Conservation (phyloP, 2,329 filamentous ascomycete species). For the Leptographium lundbergii region DNA sequence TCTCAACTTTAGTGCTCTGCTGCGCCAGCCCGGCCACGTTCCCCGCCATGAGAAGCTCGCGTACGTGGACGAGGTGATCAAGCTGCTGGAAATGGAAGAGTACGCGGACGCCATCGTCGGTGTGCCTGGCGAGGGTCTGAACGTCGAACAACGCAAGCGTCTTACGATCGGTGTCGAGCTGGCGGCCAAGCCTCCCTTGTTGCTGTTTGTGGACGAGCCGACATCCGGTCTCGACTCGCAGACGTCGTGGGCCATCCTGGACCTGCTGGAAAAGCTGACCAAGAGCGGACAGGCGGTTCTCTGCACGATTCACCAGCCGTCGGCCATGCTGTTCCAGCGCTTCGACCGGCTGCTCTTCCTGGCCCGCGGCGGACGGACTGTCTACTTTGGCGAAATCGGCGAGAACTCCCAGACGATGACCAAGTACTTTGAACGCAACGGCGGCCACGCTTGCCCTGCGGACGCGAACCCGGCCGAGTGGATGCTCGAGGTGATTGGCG, state of each 20-base stretch:
- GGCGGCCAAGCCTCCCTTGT: conserved; percentile 75
- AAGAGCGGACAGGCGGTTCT: conserved; percentile 83
- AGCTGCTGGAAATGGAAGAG: conserved; percentile 77
- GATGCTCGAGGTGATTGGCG: conserved; percentile 55
- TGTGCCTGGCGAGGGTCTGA: conserved; percentile 75
- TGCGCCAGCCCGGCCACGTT: conserved; percentile 71
- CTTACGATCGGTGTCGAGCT: conserved; percentile 89
- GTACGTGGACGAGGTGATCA: conserved; percentile 85
- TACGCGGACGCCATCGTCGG: conserved; percentile 87
- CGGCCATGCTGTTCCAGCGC: conserved; percentile 84
- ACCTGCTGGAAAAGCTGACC: conserved; percentile 78
- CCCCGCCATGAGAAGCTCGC: conserved; percentile 66
- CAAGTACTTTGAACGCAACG: conserved; percentile 63
- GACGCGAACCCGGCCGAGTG: conserved; percentile 72
- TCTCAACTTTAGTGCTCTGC: conserved; percentile 70
- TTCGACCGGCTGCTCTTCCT: conserved; percentile 74
- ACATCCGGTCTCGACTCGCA: conserved; percentile 89
- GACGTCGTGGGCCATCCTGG: conserved; percentile 83
- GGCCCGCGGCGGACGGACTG: conserved; percentile 62
- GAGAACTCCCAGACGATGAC: conserved; percentile 56
- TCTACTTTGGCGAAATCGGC: conserved; percentile 67
- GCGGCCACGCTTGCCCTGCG: conserved; percentile 49
- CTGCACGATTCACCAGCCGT: conserved; percentile 92
- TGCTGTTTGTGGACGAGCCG: conserved; percentile 92
- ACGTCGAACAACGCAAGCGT: conserved; percentile 58